Evolutionary conservation across 1,284 basidiomycete genomes (phyloP).

Genomic region (Moesziomyces globuligerus): DNA sequence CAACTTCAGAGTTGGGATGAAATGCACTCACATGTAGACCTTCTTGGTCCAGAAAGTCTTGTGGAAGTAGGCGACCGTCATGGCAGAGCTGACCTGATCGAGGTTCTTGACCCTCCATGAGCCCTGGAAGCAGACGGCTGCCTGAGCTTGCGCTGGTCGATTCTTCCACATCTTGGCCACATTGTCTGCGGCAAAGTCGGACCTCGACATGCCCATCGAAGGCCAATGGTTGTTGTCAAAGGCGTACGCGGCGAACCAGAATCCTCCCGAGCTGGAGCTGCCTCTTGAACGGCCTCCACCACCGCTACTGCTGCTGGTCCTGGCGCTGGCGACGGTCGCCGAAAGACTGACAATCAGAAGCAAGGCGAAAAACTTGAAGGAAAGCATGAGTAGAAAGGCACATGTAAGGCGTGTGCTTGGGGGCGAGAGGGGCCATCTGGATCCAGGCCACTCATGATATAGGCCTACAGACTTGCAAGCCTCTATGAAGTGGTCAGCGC

Average conservation of each 20-base stretch:
- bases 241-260: constrained; percentile 2
- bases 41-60: not conserved
- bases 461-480: too few species aligned
- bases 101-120: constrained; percentile 13
- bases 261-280: not conserved
- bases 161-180: constrained; percentile 14
- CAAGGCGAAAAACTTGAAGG: not conserved
- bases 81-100: constrained; percentile 4
- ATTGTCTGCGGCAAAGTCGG: not conserved
- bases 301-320: not conserved
- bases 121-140: constrained; percentile 12
- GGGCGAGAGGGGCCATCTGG: too few species aligned
- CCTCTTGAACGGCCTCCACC: too few species aligned
- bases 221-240: constrained; percentile 5
- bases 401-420: too few species aligned
- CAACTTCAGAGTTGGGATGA: too few species aligned
- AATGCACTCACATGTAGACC: constrained; percentile 6
- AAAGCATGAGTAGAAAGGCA: too few species aligned
- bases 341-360: not conserved
- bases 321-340: constrained; percentile 1
- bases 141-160: constrained; percentile 3
- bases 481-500: too few species aligned
- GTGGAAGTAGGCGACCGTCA: constrained; percentile 10
- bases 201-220: constrained; percentile 1
- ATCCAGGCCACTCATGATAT: too few species aligned